A percentile compares a stretch with the other conserved stretches of the same genome.
Evolutionary conservation across 176 grass and related monocot genomes (phyloP).

Genomic region (Juncus effusus): DNA sequence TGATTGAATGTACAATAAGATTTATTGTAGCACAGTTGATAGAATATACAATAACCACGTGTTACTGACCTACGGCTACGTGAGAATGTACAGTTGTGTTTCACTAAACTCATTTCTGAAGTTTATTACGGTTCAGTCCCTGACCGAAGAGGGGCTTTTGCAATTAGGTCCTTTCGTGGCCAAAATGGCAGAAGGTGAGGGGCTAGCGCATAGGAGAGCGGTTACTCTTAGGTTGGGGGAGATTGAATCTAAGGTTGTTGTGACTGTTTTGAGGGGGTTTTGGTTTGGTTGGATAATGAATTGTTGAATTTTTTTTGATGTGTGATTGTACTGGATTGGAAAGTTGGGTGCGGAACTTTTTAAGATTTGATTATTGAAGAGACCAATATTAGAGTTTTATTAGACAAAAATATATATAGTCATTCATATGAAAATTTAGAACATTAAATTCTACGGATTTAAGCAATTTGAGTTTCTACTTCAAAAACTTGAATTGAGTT

Average conservation of each 20-base stretch:
- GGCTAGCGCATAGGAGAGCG: conserved; percentile 86
- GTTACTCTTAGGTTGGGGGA: conserved; percentile 85
- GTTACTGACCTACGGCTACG: conserved; percentile 86
- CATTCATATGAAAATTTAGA: too few relatives aligned
- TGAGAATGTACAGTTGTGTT: conserved; percentile 91
- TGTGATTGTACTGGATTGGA: background rate
- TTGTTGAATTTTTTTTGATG: background rate
- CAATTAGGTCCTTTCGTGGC: conserved; percentile 65
- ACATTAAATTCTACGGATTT: too few relatives aligned
- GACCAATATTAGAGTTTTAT: too few relatives aligned
- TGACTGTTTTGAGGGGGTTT: conserved; percentile 37
- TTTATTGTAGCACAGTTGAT: too few relatives aligned
- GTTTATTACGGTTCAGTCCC: conserved; percentile 85
- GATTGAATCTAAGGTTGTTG: conserved; percentile 31
- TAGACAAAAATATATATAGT: too few relatives aligned
- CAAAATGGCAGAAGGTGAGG: conserved; percentile 90
- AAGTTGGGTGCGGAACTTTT: background rate
- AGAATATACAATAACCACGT: conserved; percentile 83
- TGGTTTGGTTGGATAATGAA: background rate
- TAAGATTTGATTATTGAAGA: too few relatives aligned
- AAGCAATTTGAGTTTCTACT: too few relatives aligned
- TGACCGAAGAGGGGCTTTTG: conserved; percentile 77
- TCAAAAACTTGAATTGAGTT: too few relatives aligned
- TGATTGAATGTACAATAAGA: too few relatives aligned
- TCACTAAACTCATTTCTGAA: conserved; percentile 90